A percentile compares a stretch with the other conserved stretches of the same genome.
These are phyloP conservation scores for Alternaria sp. DNA, from an alignment of 2,329 filamentous ascomycete species.

Conservation along the genomic window DNA sequence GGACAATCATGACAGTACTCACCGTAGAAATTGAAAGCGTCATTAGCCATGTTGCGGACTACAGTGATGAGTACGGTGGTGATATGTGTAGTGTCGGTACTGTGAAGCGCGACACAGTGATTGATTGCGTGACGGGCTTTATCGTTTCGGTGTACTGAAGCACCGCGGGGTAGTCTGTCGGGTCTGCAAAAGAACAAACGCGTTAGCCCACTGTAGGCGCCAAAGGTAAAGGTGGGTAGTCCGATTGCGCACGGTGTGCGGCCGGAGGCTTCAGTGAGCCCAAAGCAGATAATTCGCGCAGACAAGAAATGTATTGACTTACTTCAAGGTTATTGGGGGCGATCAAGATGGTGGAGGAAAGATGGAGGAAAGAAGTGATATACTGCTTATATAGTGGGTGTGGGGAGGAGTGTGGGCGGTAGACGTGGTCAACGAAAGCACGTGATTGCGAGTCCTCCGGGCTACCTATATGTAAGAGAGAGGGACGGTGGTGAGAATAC, in stretches of 20 bases:
- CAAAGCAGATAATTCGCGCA: not conserved
- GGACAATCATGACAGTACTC: not conserved
- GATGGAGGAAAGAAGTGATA: not conserved
- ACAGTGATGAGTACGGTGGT: not conserved
- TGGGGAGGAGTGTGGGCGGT: not conserved
- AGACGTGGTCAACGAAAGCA: not conserved
- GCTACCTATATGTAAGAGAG: not conserved
- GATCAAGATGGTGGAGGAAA: not conserved
- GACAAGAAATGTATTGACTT: not conserved
- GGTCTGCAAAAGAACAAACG: not conserved
- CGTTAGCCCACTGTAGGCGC: not conserved
- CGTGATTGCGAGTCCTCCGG: not conserved
- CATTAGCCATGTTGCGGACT: conserved; percentile 19
- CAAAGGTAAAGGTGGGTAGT: conserved; percentile 6
- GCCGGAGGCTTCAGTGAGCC: not conserved
- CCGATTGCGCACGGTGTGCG: not conserved
- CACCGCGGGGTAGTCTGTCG: not conserved
- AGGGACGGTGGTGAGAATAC: not conserved
- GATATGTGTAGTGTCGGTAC: not conserved
- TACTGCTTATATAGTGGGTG: not conserved
- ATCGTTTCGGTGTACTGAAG: not conserved
- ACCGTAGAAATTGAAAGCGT: conserved; percentile 21
- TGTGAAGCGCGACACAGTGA: not conserved
- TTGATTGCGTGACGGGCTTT: not conserved
- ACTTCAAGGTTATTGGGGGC: not conserved